Percentiles rank a stretch among this genome's conserved stretches.
Conservation (phyloP, 768 basidiomycete species). For the Termitomyces sp. region DNA sequence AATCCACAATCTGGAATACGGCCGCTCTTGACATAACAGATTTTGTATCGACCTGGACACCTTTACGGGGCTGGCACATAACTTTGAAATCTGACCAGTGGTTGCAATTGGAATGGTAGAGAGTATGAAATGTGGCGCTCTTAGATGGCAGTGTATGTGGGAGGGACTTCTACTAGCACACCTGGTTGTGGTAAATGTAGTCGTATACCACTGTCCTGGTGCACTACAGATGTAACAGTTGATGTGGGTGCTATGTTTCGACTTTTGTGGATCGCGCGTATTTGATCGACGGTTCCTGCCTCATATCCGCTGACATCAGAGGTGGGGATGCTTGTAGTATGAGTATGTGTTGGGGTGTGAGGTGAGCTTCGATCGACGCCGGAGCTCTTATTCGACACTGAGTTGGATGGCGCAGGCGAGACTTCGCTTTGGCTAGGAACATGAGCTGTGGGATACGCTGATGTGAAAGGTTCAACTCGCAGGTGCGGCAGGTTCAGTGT, state of each 20-base stretch:
- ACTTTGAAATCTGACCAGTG: no score
- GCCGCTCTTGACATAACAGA: no score
- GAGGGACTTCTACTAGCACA: neutral
- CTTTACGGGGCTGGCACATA: no score
- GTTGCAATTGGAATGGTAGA: no score
- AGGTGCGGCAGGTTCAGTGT: neutral
- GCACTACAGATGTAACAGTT: neutral
- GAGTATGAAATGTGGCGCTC: no score
- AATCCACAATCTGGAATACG: no score
- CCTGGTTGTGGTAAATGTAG: neutral
- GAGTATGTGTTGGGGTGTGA: neutral
- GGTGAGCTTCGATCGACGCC: neutral
- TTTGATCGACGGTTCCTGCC: neutral
- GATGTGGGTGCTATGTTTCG: neutral
- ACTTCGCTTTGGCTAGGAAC: no score
- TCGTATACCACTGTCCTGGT: constrained; percentile 5
- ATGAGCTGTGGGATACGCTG: no score
- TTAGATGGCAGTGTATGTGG: no score
- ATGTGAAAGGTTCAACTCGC: no score
- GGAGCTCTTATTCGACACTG: neutral
- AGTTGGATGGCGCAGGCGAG: neutral
- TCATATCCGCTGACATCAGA: constrained; percentile 5
- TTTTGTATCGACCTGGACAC: no score
- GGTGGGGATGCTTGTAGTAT: neutral
- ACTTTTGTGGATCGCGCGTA: neutral